A percentile compares a stretch with the other conserved stretches of the same genome.
These are phyloP conservation scores for Austroboletus novae-zelandiae DNA, from an alignment of 1,284 basidiomycete genomes.

Conservation along the genomic window DNA sequence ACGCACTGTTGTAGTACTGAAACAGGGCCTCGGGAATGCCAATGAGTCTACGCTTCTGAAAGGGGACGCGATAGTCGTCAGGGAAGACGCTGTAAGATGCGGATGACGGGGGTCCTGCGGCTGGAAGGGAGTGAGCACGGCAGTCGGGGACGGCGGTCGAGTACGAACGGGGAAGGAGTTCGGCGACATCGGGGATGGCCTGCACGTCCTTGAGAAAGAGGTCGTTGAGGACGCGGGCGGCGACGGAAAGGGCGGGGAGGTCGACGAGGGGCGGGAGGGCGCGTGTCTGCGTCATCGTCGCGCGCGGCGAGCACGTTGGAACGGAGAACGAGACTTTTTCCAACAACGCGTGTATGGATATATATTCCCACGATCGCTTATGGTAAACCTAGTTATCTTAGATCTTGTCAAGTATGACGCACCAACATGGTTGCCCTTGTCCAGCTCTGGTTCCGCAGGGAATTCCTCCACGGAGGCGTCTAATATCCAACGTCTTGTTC, in stretches of 20 bases:
- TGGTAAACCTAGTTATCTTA: not conserved
- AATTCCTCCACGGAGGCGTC: conserved; percentile 62
- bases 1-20: conserved; percentile 75
- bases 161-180: conserved; percentile 47
- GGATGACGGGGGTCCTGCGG: conserved; percentile 62
- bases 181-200: conserved; percentile 69
- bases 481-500: conserved; percentile 73
- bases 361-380: conserved; percentile 1
- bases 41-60: conserved; percentile 74
- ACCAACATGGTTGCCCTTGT: conserved; percentile 3
- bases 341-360: not conserved
- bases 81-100: conserved; percentile 74
- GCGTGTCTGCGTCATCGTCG: conserved; percentile 22
- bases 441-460: conserved; percentile 67
- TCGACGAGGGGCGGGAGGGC: conserved; percentile 47
- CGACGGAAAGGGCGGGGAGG: conserved; percentile 59
- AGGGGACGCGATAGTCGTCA: conserved; percentile 77
- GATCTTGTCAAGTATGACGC: too few species aligned
- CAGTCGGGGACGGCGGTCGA: conserved; percentile 37
- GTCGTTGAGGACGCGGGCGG: conserved; percentile 64
- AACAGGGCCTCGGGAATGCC: conserved; percentile 83
- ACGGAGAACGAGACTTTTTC: not conserved
- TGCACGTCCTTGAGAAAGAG: conserved; percentile 69
- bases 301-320: not conserved
- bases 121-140: conserved; percentile 33